Evolutionary conservation across 176 grass and related monocot genomes (phyloP).

Genomic region (Poa pratensis): DNA sequence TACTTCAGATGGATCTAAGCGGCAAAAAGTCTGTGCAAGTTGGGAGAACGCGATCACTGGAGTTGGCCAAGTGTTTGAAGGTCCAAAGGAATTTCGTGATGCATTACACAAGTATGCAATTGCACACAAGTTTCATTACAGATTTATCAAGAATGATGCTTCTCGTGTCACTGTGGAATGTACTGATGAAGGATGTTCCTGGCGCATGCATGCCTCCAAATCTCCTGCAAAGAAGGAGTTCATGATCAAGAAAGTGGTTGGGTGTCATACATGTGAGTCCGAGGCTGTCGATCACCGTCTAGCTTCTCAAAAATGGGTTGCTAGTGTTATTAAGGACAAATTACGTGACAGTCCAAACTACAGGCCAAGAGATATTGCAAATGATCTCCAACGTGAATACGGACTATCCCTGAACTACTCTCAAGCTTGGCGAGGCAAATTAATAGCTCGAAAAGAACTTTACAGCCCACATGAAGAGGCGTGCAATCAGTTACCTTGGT

Average conservation of each 20-base stretch:
- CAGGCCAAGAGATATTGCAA: conserved; percentile 78
- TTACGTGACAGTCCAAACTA: conserved; percentile 69
- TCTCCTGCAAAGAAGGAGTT: conserved; percentile 64
- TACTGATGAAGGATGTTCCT: conserved; percentile 57
- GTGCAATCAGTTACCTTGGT: conserved; percentile 73
- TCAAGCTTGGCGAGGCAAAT: conserved; percentile 80
- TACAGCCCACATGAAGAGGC: conserved; percentile 70
- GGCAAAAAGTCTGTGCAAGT: conserved; percentile 56
- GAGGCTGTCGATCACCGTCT: conserved; percentile 61
- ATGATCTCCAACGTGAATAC: conserved; percentile 70
- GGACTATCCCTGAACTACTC: conserved; percentile 71
- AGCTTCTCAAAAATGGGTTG: conserved; percentile 74
- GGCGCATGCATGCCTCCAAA: conserved; percentile 76
- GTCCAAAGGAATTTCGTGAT: conserved; percentile 72
- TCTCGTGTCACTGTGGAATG: conserved; percentile 71
- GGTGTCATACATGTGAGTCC: conserved; percentile 67
- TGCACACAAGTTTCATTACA: conserved; percentile 75
- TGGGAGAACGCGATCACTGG: conserved; percentile 72
- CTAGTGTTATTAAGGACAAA: conserved; percentile 83
- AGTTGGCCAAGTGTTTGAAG: conserved; percentile 72
- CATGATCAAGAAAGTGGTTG: conserved; percentile 73
- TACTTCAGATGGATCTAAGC: conserved; percentile 52
- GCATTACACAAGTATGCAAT: conserved; percentile 78
- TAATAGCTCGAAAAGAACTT: conserved; percentile 74
- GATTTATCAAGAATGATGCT: conserved; percentile 78